Base-by-base conservation (phyloP, 352 stramenopile genomes). In the Pythium pyrilobum region DNA sequence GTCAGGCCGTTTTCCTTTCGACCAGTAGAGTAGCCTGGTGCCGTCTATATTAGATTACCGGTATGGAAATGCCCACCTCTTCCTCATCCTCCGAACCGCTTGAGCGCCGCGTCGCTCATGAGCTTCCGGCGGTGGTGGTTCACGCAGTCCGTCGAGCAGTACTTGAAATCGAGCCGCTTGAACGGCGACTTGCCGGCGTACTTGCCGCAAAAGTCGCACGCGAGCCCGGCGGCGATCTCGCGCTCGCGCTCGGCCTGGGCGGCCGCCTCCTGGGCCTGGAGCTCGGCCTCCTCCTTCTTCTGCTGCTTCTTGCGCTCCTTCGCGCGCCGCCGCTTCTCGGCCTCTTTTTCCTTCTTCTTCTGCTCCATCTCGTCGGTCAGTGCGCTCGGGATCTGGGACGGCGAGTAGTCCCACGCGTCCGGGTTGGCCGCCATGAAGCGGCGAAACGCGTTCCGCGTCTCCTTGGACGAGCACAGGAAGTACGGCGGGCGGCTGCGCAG, bases 61-160 rank as follows among this genome's bases (percentile, higher is more conserved):
- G n/a, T n/a, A n/a, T n/a, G n/a, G 21, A 8, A 21, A 33, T 33
- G 29, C 13, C 10, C 10, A 16, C 32, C 16, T 10, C 8, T 42
- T 9, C 3, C 18, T 71, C 48, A 88, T 42, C 59, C 68, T 18
- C 75, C 74, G 29, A 89, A 67, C 37, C 93, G 76, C 59, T 87
- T 85, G 52, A 95, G 63, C 39, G 94, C 94, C 25, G 94, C 94
- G 41, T 95, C 82, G 28, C 89, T 96, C 81, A 96, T 97, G 20
- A 98, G 69, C 60, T 98, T 84, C 16, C 94, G 80, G 46, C 96
- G 89, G 69, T 98, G 94, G 40, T 74, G 80, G 47, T 89, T 89
- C 28, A 98, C 92, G 64, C 94, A 98, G 18, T 97, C 84, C 2
- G 84, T 96, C 38, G 82, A 97, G 63, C 94, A 98, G 64, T 98